Conservation (phyloP, 371 early-diverging fungal species). For the Caulochytrium protostelioides region DNA sequence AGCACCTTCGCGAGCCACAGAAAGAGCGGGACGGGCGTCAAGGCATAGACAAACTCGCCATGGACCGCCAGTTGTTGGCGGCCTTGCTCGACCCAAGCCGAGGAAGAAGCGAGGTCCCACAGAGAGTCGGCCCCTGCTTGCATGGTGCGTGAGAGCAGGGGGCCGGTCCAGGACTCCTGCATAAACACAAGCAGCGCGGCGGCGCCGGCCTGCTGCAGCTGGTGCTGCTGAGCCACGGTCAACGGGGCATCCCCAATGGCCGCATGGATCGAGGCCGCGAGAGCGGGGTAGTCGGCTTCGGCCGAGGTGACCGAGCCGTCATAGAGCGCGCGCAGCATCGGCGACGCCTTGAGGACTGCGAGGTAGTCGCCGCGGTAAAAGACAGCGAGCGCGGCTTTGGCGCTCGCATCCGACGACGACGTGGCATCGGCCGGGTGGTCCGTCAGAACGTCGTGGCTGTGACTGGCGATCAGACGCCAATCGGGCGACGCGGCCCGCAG, state of each 20-base stretch:
- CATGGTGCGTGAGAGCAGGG: no score
- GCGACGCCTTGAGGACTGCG: neutral
- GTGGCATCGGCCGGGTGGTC: no score
- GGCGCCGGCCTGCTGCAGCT: conserved; percentile 22
- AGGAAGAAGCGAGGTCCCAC: conserved; percentile 15
- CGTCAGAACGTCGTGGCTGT: no score
- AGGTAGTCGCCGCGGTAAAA: neutral
- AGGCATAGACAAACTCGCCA: conserved; percentile 63
- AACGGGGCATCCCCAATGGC: neutral
- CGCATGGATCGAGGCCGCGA: neutral
- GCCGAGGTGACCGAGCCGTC: neutral
- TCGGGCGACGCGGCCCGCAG: no score
- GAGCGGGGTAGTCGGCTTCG: neutral
- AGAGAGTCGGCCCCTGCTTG: conserved; percentile 12
- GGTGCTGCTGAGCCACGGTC: neutral
- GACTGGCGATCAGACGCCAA: no score
- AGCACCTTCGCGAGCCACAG: conserved; percentile 40
- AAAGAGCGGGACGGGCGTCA: conserved; percentile 43
- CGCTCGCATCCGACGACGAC: no score
- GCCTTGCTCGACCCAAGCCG: conserved; percentile 8
- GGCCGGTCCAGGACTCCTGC: conserved; percentile 48
- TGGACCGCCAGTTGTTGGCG: conserved; percentile 38
- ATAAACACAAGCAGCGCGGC: conserved; percentile 38
- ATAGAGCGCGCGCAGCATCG: neutral
- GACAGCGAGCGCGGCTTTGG: no score